Evolutionary conservation across 495 filamentous ascomycete genomes (phyloP), one percentile per base, ranked within the genome.

Genomic region (Chaetomium fimeti): DNA sequence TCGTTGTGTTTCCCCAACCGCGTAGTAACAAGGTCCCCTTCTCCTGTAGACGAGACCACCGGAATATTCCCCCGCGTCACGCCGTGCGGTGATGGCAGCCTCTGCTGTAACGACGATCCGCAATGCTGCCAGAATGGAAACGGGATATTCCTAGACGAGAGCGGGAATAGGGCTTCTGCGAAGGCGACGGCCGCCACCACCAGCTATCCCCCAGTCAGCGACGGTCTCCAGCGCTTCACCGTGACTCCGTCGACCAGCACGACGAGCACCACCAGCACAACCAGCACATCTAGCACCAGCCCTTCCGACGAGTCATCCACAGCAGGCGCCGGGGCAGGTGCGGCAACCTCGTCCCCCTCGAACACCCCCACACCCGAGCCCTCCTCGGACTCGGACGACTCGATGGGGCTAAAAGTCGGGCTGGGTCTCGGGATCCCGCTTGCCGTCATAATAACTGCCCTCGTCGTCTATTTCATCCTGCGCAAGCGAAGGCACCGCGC

Each of bases 21-120:
- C 5, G n/a, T 47, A 12, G 18, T 49, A 20, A 49, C 45, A 2
- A 20, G 3, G 20, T n/a, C 18, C n/a, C 40, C 18, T 24, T 18
- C n/a, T 6, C 42, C 42, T 3, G 11, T 49, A 63, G 61, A 65
- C 32, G 66, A 71, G 36, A 64, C 61, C 5, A 42, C 25, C 18
- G 65, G 64, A 5, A 40, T 49, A 11, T 55, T 74, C 16, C 72
- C 72, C 9, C 70, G 72, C 6, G 70, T 74, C 47, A 66, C 51
- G 5, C 42, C 32, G 2, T 74, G 72, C 54, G 3, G 16, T 18
- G 70, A 74, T 51, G 72, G 70, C 27, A 72, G 68, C 43, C 66
- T 70, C 58, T 74, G 72, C 65, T 74, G 72, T 57, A 64, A 74
- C 52, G 61, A 72, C 59, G 61, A 72, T 40, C 56, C 66, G 13